Evolutionary conservation across 108 stramenopile species (phyloP), one percentile per base, ranked within the genome.

Genomic region (Pseudonitzschia delicatissima): DNA sequence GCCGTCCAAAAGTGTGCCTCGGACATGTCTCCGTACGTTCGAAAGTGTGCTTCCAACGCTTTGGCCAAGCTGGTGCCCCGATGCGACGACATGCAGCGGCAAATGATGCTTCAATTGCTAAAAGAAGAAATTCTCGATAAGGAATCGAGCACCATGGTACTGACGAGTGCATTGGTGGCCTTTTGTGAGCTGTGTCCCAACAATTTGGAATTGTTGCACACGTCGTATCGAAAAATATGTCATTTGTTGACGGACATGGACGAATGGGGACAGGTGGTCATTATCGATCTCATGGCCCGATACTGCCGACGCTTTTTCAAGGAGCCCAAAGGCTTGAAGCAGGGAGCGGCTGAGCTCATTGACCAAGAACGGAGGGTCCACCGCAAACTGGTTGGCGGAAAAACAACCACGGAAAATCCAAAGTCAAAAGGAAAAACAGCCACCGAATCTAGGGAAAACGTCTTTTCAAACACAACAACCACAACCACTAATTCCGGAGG

Each of bases 211-310:
- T 52, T 98, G 32, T 77, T 99, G 62, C 99, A 99, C 72, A 69
- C 73, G 0, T 77, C 69, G 68, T 99, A 86, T 82, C 92, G 98
- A 29, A 97, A 96, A 79, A 72, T 98, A 31, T 99, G 99, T 82
- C 93, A 96, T 66, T 77, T 98, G 53, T 68, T 99, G 48, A 95
- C 97, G 1, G 99, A 99, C 79, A 87, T 98, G 81, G 99, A 99
- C 79, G 99, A 99, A 77, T 99, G 99, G 99, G 94, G 93, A 21
- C 97, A 99, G 78, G 86, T 97, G 44, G 70, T 91, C 27, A 77
- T 93, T 1, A 73, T 99, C 20, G 84, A 96, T 65, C 70, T 80
- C 31, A 67, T 99, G 57, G 74, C 82, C 31, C 72, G 96, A 23
- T 99, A 99, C 78, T 90, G 94, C 62, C 87, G 99, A 23, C 81